Evolutionary conservation across 202 grass and related monocot genomes (phyloP), one percentile per base, ranked within the genome.

Genomic region (Miscanthus sacchariflorus): DNA sequence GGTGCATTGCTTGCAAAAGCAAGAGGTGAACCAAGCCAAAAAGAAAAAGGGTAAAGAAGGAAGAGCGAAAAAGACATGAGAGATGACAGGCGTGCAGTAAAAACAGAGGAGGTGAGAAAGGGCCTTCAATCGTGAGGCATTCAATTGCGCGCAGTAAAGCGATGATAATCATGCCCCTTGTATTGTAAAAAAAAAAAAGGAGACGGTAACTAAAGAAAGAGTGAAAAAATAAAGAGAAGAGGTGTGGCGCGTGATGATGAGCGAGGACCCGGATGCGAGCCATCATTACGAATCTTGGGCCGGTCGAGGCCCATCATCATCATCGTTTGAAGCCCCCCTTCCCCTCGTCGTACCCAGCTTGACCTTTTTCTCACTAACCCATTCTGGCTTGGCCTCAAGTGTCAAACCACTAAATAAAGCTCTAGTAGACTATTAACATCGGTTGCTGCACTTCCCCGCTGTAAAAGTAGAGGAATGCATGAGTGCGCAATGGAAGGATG

Each of bases 231-330:
- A 17, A 52, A 42, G 77, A 36, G 85, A 91, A 83, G 68, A 28
- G 80, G 85, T 39, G 88, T 76, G 71, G 78, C 2, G 77, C 9
- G 93, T 94, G 87, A 98, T 97, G 89, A 93, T 90, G 95, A 85
- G 92, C 89, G 84, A 90, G 91, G 95, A 95, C 88, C 91, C 86
- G 84, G 81, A 81, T 80, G 77, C 14, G 71, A 90, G 85, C 87
- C 93, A 98, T 98, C 93, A 98, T 98, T 93, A 92, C 93, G 93
- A 98, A 98, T 98, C 95, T 95, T 90, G 87, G 91, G 93, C 93
- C 95, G 95, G 87, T 91, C 71, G 78, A 98, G 90, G 91, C 92
- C 90, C 91, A 92, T 92, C 93, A 92, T 95, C 71, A 90, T 93
- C 88, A 92, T 91, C 70, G 81, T 91, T 91, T 91, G 84, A 84